Base-by-base conservation (phyloP, 257 asterid genomes). In the Ilex asprella region DNA sequence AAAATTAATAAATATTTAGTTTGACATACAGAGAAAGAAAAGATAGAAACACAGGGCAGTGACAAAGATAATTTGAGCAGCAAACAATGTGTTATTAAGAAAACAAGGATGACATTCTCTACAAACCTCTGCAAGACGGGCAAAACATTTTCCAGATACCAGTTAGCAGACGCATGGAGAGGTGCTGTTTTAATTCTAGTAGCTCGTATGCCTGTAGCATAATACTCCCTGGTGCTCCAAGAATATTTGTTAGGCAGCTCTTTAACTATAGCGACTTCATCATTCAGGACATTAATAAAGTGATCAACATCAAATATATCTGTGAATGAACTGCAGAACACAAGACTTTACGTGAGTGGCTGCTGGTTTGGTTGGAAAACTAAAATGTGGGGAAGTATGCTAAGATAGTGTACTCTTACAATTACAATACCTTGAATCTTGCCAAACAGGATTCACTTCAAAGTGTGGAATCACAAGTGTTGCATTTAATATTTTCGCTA, bases 381-480 rank as follows among this genome's bases (percentile, higher is more conserved):
- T 14, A 46, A 46, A 46, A 12, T 46, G 15, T 11, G 8, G 8
- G 5, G 41, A 35, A 46, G 52, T 7, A 46, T 4, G 6, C n/a
- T 10, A 46, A 46, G 14, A 10, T 46, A 11, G 15, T 46, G 14
- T 46, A 46, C 13, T 21, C 11, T 46, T 46, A 46, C 52, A 31
- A 16, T 7, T 11, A 41, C 43, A 69, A 47, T 66, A 79, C 81
- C 84, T 79, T 5, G 76, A 32, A 47, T 79, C 84, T 68, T 79
- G 73, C 84, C 84, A 79, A 60, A 79, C 84, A 27, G 73, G 79
- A 72, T 79, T 79, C 27, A 79, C 67, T 63, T 79, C 84, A 63
- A 79, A 70, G 62, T 72, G 74, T 27, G 84, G 84, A 46, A 79
- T 52, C 50, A 79, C 58, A 9, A 79, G 84, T 31, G 84, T 79